Percentiles rank a stretch among this genome's conserved stretches.
Evolutionary conservation across 352 stramenopile genomes (phyloP).

Genomic region (Pythium folliculosum): DNA sequence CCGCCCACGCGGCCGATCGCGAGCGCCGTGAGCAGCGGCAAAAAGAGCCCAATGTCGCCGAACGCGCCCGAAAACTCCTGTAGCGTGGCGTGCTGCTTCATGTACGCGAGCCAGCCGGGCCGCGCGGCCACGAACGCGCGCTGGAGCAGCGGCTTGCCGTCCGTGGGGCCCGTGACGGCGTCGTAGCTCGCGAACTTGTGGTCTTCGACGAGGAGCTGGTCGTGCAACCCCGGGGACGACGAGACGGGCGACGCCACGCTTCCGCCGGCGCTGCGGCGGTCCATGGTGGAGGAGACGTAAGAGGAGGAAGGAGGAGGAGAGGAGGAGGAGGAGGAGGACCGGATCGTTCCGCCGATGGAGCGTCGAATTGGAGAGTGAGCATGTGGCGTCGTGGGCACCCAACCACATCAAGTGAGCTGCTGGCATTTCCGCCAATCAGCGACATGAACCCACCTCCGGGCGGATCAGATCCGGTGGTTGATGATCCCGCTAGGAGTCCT

Average conservation of each 20-base stretch:
- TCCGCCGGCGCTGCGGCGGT: background rate
- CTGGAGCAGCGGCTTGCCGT: constrained; percentile 48
- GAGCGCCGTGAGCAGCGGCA: constrained; percentile 92
- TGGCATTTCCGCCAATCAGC: constrained; percentile 2
- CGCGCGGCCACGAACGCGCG: constrained; percentile 58
- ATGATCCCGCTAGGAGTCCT: too few relatives aligned
- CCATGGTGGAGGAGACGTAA: background rate
- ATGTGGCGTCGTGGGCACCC: too few relatives aligned
- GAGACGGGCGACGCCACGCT: constrained; percentile 7
- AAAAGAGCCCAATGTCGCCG: constrained; percentile 93
- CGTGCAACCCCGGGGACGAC: constrained; percentile 24
- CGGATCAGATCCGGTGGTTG: background rate
- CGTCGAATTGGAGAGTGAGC: background rate
- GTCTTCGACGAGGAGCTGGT: constrained; percentile 37
- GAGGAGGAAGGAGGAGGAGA: background rate
- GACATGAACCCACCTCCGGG: background rate
- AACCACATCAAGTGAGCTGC: background rate
- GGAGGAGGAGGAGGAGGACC: background rate
- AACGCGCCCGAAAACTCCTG: constrained; percentile 88
- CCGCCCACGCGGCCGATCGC: constrained; percentile 70
- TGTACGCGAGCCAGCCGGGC: constrained; percentile 53
- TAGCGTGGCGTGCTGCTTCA: constrained; percentile 70
- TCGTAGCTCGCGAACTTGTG: constrained; percentile 30
- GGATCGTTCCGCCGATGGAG: constrained; percentile 2
- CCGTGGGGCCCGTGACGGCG: constrained; percentile 49